Base-by-base conservation (phyloP, 257 asterid species). In the Coffea eugenioides region DNA sequence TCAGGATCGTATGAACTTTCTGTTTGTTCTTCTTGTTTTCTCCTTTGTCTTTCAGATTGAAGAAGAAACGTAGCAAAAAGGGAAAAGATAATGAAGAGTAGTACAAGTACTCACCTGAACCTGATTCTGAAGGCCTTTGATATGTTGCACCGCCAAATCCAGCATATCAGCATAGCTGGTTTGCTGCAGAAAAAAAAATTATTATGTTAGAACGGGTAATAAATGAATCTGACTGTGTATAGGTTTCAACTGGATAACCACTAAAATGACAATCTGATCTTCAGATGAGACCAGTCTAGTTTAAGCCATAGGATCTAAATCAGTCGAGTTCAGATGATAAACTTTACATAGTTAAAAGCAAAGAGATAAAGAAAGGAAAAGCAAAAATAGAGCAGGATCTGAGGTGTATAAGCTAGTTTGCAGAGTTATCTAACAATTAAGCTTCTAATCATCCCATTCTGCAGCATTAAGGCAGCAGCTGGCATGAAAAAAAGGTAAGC, bases 151-250 rank as follows among this genome's bases (percentile, higher is more conserved):
- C 9, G 98, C 98, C 83, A 93, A 88, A 86, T 95, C 98, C 87
- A 95, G 88, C 98, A 95, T 95, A 86, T 95, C 98, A 3, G 98
- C 86, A 5, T 91, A 93, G 95, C 98, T 95, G 43, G 98, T 95
- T 95, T 95, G 98, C 98, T 95, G 97, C 90, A 75, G 92, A 88
- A 71, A 77, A 56, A 52, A 12, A 39, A 16, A 25, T 41, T 41
- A 39, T 27, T 51, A 31, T 31, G 34, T 31, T 16, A 77, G 16
- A 9, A 14, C 5, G 27, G 14, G 43, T 1, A 9, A 41, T 8
- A 1, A 5, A 59, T 59, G 4, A 62, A n/a, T n/a, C 34, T 62
- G 3, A 8, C 16, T 61, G 31, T 23, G 12, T 10, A 0, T 27
- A n/a, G 15, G 8, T 62, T 46, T 45, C 41, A 62, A 12, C 34